Evolutionary conservation across 176 grass and related monocot genomes (phyloP), one percentile per base, ranked within the genome.

Genomic region (Carex cristatella): DNA sequence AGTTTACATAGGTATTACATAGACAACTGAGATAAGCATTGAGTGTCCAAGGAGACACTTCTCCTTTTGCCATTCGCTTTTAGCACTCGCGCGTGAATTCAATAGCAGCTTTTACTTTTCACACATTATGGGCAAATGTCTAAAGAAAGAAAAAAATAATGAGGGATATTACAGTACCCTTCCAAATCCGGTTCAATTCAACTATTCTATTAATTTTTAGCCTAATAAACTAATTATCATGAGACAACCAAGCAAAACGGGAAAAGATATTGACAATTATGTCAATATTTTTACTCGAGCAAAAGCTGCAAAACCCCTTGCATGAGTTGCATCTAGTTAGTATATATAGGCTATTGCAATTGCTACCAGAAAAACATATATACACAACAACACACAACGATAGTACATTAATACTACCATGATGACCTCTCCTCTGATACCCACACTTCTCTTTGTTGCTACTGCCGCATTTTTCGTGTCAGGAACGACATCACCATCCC

Each of bases 41-140:
- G 38, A 49, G 40, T 27, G 69, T 19, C n/a, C 9, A 46, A 37
- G 5, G 32, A 16, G 10, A 69, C 32, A 38, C 11, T 37, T 37
- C 63, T 69, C 32, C 35, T 69, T 69, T 7, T 38, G 31, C 65
- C 65, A 19, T 71, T 71, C 8, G 27, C 72, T 77, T 77, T 77
- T 55, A 31, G 9, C 12, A 77, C 51, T 77, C 72, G 56, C 72
- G 72, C 72, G 72, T 32, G 48, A 77, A 55, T 77, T 31, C 48
- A 77, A 13, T 31, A n/a, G 11, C 72, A 77, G 72, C 72, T 77
- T 76, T 76, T 77, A 55, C 72, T 77, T 55, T 77, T 77, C 23
- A 8, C 72, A 55, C 10, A 76, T 4, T 7, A 76, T 76, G 35
- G 72, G 46, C 72, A 54, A 19, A 27, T 73, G 0, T 49, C 38